Conservation (phyloP, 2,329 filamentous ascomycete species). For the Arthrobotrys megalospora region DNA sequence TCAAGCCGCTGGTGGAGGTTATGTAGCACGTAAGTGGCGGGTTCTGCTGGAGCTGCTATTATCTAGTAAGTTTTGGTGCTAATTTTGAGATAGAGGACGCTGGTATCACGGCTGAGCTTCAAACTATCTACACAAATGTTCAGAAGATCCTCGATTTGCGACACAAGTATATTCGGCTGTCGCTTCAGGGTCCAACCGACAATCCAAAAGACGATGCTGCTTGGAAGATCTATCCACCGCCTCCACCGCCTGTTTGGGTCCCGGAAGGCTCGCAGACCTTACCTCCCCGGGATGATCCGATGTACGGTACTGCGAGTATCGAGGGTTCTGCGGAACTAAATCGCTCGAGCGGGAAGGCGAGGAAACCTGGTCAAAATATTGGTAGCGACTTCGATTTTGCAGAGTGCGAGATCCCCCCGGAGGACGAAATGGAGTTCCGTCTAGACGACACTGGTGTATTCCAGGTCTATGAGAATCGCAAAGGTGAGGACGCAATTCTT, state of each 20-base stretch:
- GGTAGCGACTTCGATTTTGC: slow-evolving; percentile 91
- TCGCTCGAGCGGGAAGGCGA: slow-evolving; percentile 58
- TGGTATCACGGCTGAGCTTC: slow-evolving; percentile 85
- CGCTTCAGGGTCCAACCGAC: slow-evolving; percentile 83
- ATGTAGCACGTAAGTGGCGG: slow-evolving; percentile 61
- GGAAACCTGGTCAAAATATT: slow-evolving; percentile 90
- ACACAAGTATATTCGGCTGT: slow-evolving; percentile 89
- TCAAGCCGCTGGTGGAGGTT: slow-evolving; percentile 50
- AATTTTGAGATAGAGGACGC: slow-evolving; percentile 74
- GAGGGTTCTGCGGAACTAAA: slow-evolving; percentile 65
- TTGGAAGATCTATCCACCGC: slow-evolving; percentile 92
- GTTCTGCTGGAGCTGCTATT: neutral
- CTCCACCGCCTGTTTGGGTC: slow-evolving; percentile 91
- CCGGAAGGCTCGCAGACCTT: slow-evolving; percentile 71
- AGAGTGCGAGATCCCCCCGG: slow-evolving; percentile 79
- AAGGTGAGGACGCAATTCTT: slow-evolving; percentile 68
- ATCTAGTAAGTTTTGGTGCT: neutral
- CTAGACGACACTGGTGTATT: slow-evolving; percentile 90
- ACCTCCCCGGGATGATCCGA: slow-evolving; percentile 64
- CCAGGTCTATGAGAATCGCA: slow-evolving; percentile 85
- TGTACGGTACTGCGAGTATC: slow-evolving; percentile 64
- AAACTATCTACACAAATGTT: slow-evolving; percentile 89
- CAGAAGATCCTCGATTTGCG: slow-evolving; percentile 89
- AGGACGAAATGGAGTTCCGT: slow-evolving; percentile 80
- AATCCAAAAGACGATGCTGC: slow-evolving; percentile 87